These are phyloP conservation scores for Thelonectria discophora DNA, from an alignment of 2,329 filamentous ascomycete species.

Conservation along the genomic window DNA sequence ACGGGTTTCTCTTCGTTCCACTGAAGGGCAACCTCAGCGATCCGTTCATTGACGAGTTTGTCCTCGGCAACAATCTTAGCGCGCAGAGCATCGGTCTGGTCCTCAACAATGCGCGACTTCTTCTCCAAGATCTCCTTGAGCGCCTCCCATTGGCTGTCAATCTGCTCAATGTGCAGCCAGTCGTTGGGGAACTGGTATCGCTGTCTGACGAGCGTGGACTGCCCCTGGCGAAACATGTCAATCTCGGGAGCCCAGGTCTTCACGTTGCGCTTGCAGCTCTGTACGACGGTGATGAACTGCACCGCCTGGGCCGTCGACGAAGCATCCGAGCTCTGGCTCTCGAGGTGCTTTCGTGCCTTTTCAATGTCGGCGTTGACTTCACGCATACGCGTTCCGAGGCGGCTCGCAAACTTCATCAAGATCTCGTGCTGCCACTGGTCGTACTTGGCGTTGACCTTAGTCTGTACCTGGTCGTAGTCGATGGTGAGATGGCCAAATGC, in stretches of 20 bases:
- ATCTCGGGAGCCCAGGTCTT: slow-evolving; percentile 96
- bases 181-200: slow-evolving; percentile 93
- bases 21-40: slow-evolving; percentile 81
- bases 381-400: slow-evolving; percentile 88
- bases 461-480: slow-evolving; percentile 98
- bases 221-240: slow-evolving; percentile 93
- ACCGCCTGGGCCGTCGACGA: slow-evolving; percentile 97
- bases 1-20: slow-evolving; percentile 99
- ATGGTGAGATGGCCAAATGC: slow-evolving; percentile 94
- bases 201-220: slow-evolving; percentile 89
- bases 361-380: slow-evolving; percentile 94
- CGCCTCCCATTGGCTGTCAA: slow-evolving; percentile 94
- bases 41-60: slow-evolving; percentile 87
- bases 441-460: slow-evolving; percentile 98
- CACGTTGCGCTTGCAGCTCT: slow-evolving; percentile 93
- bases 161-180: slow-evolving; percentile 95
- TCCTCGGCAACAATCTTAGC: slow-evolving; percentile 97
- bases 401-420: slow-evolving; percentile 87
- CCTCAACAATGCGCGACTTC: slow-evolving; percentile 94
- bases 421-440: slow-evolving; percentile 99
- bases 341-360: slow-evolving; percentile 87
- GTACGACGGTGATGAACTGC: slow-evolving; percentile 97
- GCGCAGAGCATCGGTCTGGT: slow-evolving; percentile 92
- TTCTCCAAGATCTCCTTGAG: slow-evolving; percentile 90
- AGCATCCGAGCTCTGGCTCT: slow-evolving; percentile 90